These are phyloP conservation scores for Aspergillus niger DNA, from an alignment of 2,329 filamentous ascomycete species.

Conservation along the genomic window DNA sequence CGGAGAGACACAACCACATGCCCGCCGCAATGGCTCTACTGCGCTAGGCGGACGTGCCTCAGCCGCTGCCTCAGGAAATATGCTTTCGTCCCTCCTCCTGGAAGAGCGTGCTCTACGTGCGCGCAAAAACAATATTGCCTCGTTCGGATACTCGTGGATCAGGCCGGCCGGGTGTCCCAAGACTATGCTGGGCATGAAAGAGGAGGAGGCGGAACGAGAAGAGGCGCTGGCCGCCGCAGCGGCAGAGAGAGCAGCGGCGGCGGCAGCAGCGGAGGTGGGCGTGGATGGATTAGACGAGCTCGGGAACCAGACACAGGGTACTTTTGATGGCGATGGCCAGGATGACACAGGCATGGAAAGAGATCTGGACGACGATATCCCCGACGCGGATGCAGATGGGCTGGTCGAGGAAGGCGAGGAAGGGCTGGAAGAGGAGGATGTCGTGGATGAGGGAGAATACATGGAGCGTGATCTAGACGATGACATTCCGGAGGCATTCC, in stretches of 20 bases:
- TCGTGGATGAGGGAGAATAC: constrained; percentile 52
- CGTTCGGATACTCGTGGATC: constrained; percentile 89
- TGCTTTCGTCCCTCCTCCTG: constrained; percentile 67
- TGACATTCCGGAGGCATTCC: constrained; percentile 67
- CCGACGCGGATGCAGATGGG: constrained; percentile 44
- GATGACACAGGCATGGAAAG: constrained; percentile 42
- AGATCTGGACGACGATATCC: constrained; percentile 51
- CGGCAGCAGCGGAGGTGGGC: constrained; percentile 60
- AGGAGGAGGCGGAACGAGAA: constrained; percentile 84
- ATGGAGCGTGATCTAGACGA: constrained; percentile 68
- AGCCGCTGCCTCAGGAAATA: constrained; percentile 59
- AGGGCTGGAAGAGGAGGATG: constrained; percentile 55
- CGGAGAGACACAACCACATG: constrained; percentile 8
- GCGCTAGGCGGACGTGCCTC: constrained; percentile 35
- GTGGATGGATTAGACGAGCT: constrained; percentile 39
- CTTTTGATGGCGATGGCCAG: constrained; percentile 39
- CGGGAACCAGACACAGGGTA: constrained; percentile 32
- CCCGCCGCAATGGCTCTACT: constrained; percentile 16
- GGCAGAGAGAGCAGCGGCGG: constrained; percentile 70
- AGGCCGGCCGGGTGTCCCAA: constrained; percentile 85
- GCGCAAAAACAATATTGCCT: constrained; percentile 77
- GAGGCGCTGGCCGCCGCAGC: constrained; percentile 77
- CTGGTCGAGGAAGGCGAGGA: constrained; percentile 48
- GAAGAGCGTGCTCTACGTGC: constrained; percentile 78
- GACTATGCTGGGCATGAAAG: constrained; percentile 84